Evolutionary conservation across 257 asterid species (phyloP).

Genomic region (Perilla frutescens): DNA sequence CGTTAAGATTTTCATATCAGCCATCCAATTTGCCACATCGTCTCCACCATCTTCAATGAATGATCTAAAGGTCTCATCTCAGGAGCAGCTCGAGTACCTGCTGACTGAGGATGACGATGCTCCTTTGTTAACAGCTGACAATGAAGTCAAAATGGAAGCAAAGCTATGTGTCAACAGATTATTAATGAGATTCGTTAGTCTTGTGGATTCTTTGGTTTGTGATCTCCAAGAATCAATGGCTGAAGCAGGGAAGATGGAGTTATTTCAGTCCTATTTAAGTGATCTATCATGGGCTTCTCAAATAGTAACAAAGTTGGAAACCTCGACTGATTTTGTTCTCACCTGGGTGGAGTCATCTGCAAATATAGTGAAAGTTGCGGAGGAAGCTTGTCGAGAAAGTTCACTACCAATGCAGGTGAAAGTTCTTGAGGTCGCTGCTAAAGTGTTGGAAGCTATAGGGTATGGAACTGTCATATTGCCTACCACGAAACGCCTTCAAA

Average conservation of each 20-base stretch:
- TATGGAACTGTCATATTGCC: conserved; percentile 65
- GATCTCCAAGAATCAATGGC: conserved; percentile 47
- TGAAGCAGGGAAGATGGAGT: conserved; percentile 44
- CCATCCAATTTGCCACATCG: conserved; percentile 76
- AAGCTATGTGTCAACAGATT: conserved; percentile 49
- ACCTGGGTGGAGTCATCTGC: conserved; percentile 69
- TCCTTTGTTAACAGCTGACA: conserved; percentile 67
- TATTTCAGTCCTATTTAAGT: conserved; percentile 45
- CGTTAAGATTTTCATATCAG: conserved; percentile 60
- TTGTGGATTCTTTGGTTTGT: conserved; percentile 53
- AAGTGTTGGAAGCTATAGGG: conserved; percentile 70
- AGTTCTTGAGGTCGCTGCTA: conserved; percentile 62
- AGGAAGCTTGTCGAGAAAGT: conserved; percentile 35
- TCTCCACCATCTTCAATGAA: conserved; percentile 58
- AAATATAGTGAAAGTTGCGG: conserved; percentile 49
- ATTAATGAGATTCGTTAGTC: conserved; percentile 49
- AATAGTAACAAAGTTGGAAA: conserved; percentile 66
- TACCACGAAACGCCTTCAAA: conserved; percentile 49
- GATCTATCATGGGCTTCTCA: conserved; percentile 85
- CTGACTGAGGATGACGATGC: conserved; percentile 91
- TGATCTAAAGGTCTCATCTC: conserved; percentile 76
- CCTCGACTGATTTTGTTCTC: conserved; percentile 54
- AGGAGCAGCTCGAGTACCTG: conserved; percentile 91
- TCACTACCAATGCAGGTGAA: conserved; percentile 49
- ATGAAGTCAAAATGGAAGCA: conserved; percentile 59